Evolutionary conservation across 495 filamentous ascomycete species (phyloP).

Genomic region (Terfezia boudieri): DNA sequence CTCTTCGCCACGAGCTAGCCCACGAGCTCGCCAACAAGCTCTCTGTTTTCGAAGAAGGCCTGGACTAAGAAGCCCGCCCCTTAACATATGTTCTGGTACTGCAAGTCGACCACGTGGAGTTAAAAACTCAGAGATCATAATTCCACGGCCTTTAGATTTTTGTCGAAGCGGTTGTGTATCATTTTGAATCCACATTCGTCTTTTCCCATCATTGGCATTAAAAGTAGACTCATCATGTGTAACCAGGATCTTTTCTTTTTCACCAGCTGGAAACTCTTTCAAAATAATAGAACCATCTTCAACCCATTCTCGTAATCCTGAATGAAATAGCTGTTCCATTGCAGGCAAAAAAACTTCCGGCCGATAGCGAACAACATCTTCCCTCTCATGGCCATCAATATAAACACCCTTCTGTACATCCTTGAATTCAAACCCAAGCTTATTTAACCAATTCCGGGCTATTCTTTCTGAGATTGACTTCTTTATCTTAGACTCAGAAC

Average conservation of each 20-base stretch:
- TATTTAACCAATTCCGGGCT: neutral
- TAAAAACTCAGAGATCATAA: constrained; percentile 4
- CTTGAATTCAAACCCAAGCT: constrained; percentile 1
- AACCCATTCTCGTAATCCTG: neutral
- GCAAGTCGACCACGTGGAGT: neutral
- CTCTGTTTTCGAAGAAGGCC: too few relatives aligned
- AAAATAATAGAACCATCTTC: neutral
- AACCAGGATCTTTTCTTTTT: neutral
- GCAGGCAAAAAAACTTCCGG: neutral
- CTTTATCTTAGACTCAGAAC: too few relatives aligned
- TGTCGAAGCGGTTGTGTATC: neutral
- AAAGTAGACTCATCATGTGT: constrained; percentile 6
- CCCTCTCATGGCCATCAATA: constrained; percentile 1
- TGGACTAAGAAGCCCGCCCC: too few relatives aligned
- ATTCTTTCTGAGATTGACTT: neutral
- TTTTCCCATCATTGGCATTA: constrained; percentile 3
- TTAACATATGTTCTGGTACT: constrained; percentile 1
- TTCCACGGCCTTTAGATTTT: neutral
- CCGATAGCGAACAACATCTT: constrained; percentile 1
- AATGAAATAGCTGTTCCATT: neutral
- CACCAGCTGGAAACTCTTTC: neutral
- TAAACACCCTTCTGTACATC: constrained; percentile 4
- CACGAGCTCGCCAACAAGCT: too few relatives aligned
- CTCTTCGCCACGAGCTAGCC: too few relatives aligned
- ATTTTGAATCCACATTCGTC: constrained; percentile 1